Percentiles rank a stretch among this genome's conserved stretches.
Evolutionary conservation across 1,139 yeast species (phyloP).

Genomic region (Saccharomycopsis hybrid): DNA sequence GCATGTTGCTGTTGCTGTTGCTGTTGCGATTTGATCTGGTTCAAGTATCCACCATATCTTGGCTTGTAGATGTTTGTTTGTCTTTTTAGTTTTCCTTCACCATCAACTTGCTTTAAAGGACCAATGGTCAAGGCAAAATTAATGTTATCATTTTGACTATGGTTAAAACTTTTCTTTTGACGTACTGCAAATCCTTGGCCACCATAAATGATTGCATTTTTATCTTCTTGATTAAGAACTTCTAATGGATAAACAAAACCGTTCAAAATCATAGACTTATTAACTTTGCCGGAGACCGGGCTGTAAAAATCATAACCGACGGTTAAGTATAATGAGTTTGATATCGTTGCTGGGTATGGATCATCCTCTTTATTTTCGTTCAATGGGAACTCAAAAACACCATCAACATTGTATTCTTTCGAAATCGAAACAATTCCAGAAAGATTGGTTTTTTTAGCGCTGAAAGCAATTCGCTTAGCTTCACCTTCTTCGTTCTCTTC

Average conservation of each 20-base stretch:
- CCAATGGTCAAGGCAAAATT: slow-evolving; percentile 28
- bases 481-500: slow-evolving; percentile 26
- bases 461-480: slow-evolving; percentile 33
- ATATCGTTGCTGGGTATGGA: slow-evolving; percentile 29
- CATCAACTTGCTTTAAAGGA: slow-evolving; percentile 28
- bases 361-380: slow-evolving; percentile 46
- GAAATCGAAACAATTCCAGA: slow-evolving; percentile 56
- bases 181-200: slow-evolving; percentile 22
- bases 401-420: slow-evolving; percentile 41
- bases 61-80: slow-evolving; percentile 34
- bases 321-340: slow-evolving; percentile 49
- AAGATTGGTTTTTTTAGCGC: slow-evolving; percentile 43
- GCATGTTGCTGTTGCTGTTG: slow-evolving; percentile 24
- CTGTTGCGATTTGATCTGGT: slow-evolving; percentile 25
- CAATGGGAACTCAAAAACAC: slow-evolving; percentile 53
- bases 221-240: slow-evolving; percentile 64
- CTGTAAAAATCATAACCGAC: slow-evolving; percentile 39
- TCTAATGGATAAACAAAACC: slow-evolving; percentile 64
- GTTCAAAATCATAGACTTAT: slow-evolving; percentile 73
- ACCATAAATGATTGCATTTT: slow-evolving; percentile 49
- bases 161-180: slow-evolving; percentile 23
- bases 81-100: slow-evolving; percentile 31
- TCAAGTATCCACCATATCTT: slow-evolving; percentile 38
- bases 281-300: slow-evolving; percentile 47
- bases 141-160: slow-evolving; percentile 23